Conservation (phyloP, 2,329 filamentous ascomycete species). For the Macrophomina pseudophaseolina region DNA sequence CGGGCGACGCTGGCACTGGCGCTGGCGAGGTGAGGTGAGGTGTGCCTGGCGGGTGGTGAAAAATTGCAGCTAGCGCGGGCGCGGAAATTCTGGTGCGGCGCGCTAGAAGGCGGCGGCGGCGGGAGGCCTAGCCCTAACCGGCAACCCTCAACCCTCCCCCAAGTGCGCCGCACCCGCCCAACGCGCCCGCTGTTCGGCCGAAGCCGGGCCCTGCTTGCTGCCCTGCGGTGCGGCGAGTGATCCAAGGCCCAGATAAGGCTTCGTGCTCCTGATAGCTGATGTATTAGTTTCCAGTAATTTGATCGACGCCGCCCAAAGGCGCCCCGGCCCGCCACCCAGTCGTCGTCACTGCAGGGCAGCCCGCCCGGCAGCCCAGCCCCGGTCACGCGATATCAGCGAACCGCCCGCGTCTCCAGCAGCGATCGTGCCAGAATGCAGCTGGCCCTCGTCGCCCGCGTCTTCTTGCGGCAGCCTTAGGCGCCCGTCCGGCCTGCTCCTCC, state of each 20-base stretch:
- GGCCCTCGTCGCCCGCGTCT: too few relatives aligned
- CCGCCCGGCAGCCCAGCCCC: neutral
- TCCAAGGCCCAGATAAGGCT: neutral
- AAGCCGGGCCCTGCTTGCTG: neutral
- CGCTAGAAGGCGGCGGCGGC: constrained; percentile 2
- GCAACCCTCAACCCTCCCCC: neutral
- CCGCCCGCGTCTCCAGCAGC: neutral
- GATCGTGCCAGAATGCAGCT: too few relatives aligned
- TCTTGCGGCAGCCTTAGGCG: too few relatives aligned
- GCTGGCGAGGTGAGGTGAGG: neutral
- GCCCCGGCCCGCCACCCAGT: neutral
- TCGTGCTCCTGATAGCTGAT: constrained; percentile 8
- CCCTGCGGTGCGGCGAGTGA: neutral
- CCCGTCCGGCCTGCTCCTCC: neutral
- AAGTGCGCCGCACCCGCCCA: neutral
- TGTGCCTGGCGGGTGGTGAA: neutral
- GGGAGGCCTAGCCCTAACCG: constrained; percentile 10
- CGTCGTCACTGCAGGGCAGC: neutral
- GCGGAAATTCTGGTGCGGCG: neutral
- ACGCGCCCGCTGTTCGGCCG: neutral
- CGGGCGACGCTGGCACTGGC: neutral
- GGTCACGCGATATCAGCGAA: neutral
- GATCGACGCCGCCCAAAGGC: neutral
- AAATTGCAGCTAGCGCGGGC: constrained; percentile 1
- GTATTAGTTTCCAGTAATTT: constrained; percentile 17